Evolutionary conservation across 805 yeast genomes (phyloP).

Genomic region (Starmerella vitae): DNA sequence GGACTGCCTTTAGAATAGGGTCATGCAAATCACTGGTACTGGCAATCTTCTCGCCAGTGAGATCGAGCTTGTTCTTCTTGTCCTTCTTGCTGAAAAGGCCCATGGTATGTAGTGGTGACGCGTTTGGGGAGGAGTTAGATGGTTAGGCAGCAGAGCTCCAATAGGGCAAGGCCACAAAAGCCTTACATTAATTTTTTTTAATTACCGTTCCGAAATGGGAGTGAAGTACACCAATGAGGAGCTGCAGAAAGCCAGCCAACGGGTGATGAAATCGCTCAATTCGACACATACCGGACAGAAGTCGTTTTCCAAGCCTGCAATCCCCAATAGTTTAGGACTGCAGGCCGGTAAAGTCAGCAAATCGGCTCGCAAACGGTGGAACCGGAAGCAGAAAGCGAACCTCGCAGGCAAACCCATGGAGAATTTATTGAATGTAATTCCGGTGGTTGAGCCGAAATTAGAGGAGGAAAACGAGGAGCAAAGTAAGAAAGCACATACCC

Average conservation of each 20-base stretch:
- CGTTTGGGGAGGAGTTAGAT: no score
- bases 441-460: constrained; percentile 11
- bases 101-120: no score
- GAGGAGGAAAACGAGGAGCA: constrained; percentile 5
- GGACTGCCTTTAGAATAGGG: constrained; percentile 86
- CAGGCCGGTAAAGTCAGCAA: constrained; percentile 16
- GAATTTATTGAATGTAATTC: constrained; percentile 14
- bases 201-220: constrained; percentile 6
- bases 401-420: constrained; percentile 21
- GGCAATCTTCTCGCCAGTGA: constrained; percentile 22
- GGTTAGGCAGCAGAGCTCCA: no score
- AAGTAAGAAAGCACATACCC: constrained; percentile 12
- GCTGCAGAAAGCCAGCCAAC: constrained; percentile 19
- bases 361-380: constrained; percentile 18
- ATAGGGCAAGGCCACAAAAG: no score
- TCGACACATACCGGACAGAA: constrained; percentile 11
- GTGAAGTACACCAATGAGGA: constrained; percentile 20
- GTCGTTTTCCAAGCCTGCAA: constrained; percentile 16
- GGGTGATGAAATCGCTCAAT: constrained; percentile 22
- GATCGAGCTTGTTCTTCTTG: constrained; percentile 12
- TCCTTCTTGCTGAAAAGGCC: constrained; percentile 21
- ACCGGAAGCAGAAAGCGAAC: constrained; percentile 17
- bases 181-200: no score
- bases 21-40: constrained; percentile 46
- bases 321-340: constrained; percentile 18